Evolutionary conservation across 2,329 filamentous ascomycete species (phyloP).

Genomic region (Neonectria ditissima): DNA sequence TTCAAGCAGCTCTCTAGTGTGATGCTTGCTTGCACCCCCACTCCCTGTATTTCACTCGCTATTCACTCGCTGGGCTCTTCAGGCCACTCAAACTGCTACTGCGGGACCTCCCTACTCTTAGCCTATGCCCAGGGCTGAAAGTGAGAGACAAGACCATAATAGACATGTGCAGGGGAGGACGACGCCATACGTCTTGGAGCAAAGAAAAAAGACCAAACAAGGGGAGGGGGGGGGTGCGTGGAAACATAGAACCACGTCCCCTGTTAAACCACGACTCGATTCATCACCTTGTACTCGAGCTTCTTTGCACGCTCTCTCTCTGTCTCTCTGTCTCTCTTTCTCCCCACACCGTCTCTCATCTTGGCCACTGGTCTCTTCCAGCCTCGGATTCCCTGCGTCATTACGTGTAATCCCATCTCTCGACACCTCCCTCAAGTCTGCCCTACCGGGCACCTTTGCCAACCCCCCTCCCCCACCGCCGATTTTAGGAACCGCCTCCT

Average conservation of each 20-base stretch:
- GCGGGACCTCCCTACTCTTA: background rate
- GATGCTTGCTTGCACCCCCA: constrained; percentile 14
- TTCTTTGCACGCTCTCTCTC: constrained; percentile 3
- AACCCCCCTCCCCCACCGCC: constrained; percentile 14
- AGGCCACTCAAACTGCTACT: no score
- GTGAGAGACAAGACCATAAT: no score
- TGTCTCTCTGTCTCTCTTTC: background rate
- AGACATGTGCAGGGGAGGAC: constrained; percentile 14
- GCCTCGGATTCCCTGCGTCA: constrained; percentile 14
- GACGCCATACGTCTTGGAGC: background rate
- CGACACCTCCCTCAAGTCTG: constrained; percentile 22
- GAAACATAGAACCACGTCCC: constrained; percentile 20
- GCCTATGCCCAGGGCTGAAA: constrained; percentile 29
- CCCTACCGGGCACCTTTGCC: constrained; percentile 35
- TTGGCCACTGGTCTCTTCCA: background rate
- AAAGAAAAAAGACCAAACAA: background rate
- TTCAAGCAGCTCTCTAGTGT: background rate
- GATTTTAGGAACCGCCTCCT: constrained; percentile 18
- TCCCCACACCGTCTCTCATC: background rate
- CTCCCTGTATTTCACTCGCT: no score
- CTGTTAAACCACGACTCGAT: constrained; percentile 10
- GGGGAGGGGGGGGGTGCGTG: constrained; percentile 12
- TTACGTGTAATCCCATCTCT: constrained; percentile 17
- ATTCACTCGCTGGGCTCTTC: background rate
- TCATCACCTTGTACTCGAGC: background rate